Percentiles rank a stretch among this genome's conserved stretches.
Conservation (phyloP, 1,284 basidiomycete species). For the Apiotrichum porosum region DNA sequence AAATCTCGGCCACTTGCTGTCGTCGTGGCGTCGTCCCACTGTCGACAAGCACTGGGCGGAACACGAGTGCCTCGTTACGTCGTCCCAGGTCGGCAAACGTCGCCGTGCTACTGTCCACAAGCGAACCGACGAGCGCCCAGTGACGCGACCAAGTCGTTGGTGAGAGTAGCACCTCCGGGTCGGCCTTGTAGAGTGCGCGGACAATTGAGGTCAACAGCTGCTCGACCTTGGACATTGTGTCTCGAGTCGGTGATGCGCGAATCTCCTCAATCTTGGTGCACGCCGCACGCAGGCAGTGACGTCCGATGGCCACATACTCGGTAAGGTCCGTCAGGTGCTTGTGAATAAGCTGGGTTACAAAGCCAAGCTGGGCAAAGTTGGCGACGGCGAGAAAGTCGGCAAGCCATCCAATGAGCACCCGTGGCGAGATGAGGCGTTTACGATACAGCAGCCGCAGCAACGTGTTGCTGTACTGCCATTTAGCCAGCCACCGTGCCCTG, state of each 20-base stretch:
- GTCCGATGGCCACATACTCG: conserved; percentile 37
- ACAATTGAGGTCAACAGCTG: conserved; percentile 30
- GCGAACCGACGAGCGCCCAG: conserved; percentile 39
- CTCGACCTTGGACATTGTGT: conserved; percentile 28
- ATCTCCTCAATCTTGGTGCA: conserved; percentile 59
- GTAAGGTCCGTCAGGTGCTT: conserved; percentile 72
- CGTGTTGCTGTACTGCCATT: conserved; percentile 53
- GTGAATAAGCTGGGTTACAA: conserved; percentile 69
- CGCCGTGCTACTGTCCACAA: conserved; percentile 15
- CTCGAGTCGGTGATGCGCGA: conserved; percentile 23
- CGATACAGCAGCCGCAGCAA: conserved; percentile 73
- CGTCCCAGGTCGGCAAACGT: conserved; percentile 53
- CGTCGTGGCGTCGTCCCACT: conserved; percentile 42
- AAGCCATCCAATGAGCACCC: conserved; percentile 76
- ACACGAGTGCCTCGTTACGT: conserved; percentile 72
- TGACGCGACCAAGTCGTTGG: conserved; percentile 54
- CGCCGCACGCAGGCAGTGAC: conserved; percentile 32
- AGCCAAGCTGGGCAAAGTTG: conserved; percentile 79
- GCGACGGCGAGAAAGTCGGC: conserved; percentile 68
- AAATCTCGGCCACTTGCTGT: conserved; percentile 66
- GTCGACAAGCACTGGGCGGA: conserved; percentile 57
- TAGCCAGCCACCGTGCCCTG: conserved; percentile 27
- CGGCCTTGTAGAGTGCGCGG: conserved; percentile 29
- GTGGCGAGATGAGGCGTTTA: conserved; percentile 75
- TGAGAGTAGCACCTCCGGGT: conserved; percentile 33